Percentiles rank a stretch among this genome's conserved stretches.
Evolutionary conservation across 495 filamentous ascomycete species (phyloP).

Genomic region (Penicillium mononematosum): DNA sequence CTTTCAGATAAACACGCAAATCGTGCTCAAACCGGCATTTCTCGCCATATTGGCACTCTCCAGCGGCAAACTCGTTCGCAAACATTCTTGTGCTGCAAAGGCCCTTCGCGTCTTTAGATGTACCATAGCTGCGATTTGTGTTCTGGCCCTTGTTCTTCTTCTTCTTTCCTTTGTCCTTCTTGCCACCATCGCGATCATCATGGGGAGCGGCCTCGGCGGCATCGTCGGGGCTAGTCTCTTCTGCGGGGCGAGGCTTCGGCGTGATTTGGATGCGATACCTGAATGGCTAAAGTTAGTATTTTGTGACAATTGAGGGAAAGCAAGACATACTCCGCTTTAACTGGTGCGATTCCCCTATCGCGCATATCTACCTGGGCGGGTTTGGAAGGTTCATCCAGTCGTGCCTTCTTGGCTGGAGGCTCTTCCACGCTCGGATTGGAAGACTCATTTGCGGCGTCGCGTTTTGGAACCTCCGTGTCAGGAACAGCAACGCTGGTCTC

Average conservation of each 20-base stretch:
- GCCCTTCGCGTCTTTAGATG: conserved; percentile 69
- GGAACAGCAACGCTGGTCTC: conserved; percentile 11
- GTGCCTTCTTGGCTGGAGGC: conserved; percentile 59
- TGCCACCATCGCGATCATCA: conserved; percentile 34
- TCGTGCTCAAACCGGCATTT: conserved; percentile 79
- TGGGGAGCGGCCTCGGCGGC: conserved; percentile 63
- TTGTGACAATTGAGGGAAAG: neutral
- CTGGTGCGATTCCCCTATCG: conserved; percentile 69
- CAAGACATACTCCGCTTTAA: conserved; percentile 75
- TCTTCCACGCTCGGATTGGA: conserved; percentile 33
- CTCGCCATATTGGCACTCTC: conserved; percentile 68
- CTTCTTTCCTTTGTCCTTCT: conserved; percentile 51
- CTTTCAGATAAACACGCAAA: conserved; percentile 76
- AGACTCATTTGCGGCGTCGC: conserved; percentile 16
- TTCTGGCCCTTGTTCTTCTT: conserved; percentile 80
- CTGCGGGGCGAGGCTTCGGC: conserved; percentile 21
- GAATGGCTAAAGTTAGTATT: conserved; percentile 14
- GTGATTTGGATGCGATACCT: conserved; percentile 54
- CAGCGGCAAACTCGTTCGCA: conserved; percentile 71
- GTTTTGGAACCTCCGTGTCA: conserved; percentile 16
- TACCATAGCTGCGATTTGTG: conserved; percentile 78
- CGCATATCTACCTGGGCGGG: conserved; percentile 40
- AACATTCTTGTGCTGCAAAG: conserved; percentile 71
- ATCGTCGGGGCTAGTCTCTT: conserved; percentile 53
- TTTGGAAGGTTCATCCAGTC: conserved; percentile 42